Evolutionary conservation across 2,329 filamentous ascomycete species (phyloP), one percentile per base, ranked within the genome.

Genomic region (Plectosphaerella sp.): DNA sequence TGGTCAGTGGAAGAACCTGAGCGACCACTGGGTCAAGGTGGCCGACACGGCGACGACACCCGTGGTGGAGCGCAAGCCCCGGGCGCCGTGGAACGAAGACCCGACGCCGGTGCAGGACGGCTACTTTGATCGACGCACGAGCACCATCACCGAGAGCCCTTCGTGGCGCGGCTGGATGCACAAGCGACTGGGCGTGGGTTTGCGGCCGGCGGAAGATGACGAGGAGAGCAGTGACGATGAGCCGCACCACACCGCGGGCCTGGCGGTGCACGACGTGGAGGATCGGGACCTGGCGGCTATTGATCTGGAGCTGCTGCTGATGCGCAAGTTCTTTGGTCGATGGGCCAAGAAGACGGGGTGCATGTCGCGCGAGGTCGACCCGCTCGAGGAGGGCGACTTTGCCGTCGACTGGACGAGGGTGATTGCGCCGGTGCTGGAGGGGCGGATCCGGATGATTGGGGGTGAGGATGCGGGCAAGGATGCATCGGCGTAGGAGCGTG

Each of bases 331-430:
- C 12, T 84, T 86, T 62, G 71, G 76, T 18, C 89, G 88, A 61
- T 96, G 91, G 91, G 87, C 86, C 62, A 75, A 80, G 20, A 69
- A 83, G 54, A 83, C 87, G 0, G 83, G 84, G 0, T 72, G 95
- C 18, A 75, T 84, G 53, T 76, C 73, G 49, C 62, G 67, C 48
- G 64, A 73, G 11, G 78, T 73, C 41, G 79, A 81, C 53, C 76
- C 79, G 15, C 77, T 89, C 54, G 75, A 78, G 52, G 75, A 83
- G 48, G 78, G 73, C 1, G 83, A 84, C 54, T 74, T 75, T 45
- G 79, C 84, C 48, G 83, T 87, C 33, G 79, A 86, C 57, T 96
- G 91, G 90, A 93, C 89, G 9, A 83, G 81, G 55, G 87, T 89
- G 2, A 92, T 96, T 66, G 83, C 86, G 51, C 91, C 91, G 1